Conservation (phyloP, 2,329 filamentous ascomycete genomes). For the Colletotrichum paranaense region DNA sequence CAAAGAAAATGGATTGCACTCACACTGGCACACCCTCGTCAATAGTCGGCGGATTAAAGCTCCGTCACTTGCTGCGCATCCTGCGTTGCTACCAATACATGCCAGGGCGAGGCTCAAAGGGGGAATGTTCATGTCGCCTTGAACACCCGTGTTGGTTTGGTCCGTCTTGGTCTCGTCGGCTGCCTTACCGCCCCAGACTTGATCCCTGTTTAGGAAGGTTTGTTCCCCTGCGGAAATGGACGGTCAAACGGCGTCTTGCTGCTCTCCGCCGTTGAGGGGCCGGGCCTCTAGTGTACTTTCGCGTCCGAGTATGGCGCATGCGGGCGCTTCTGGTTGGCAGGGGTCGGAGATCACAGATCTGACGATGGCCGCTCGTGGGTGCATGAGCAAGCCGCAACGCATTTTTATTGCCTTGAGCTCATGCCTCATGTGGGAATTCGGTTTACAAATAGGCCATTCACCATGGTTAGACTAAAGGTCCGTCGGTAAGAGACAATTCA, state of each 20-base stretch:
- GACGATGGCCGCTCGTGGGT: not conserved
- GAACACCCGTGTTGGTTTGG: conserved; percentile 6
- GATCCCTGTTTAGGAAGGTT: not conserved
- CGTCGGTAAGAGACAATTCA: not conserved
- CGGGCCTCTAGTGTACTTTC: not conserved
- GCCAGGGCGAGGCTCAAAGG: conserved; percentile 6
- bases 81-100: conserved; percentile 6
- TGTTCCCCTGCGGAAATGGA: conserved; percentile 12
- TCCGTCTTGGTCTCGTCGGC: conserved; percentile 24
- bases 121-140: conserved; percentile 8
- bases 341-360: conserved; percentile 19
- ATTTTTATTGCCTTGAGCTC: conserved; percentile 7
- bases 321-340: conserved; percentile 10
- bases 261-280: not conserved
- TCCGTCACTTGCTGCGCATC: not conserved
- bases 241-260: conserved; percentile 14
- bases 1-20: not conserved
- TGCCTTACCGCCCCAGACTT: conserved; percentile 10
- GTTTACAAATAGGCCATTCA: not conserved
- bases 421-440: not conserved
- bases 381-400: not conserved
- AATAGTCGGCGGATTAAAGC: conserved; percentile 3
- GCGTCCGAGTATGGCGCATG: not conserved
- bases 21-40: not conserved
- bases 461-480: not conserved